phyloP scores from a whole-genome alignment of 345 rosid species.

The Nephelium lappaceum region DNA sequence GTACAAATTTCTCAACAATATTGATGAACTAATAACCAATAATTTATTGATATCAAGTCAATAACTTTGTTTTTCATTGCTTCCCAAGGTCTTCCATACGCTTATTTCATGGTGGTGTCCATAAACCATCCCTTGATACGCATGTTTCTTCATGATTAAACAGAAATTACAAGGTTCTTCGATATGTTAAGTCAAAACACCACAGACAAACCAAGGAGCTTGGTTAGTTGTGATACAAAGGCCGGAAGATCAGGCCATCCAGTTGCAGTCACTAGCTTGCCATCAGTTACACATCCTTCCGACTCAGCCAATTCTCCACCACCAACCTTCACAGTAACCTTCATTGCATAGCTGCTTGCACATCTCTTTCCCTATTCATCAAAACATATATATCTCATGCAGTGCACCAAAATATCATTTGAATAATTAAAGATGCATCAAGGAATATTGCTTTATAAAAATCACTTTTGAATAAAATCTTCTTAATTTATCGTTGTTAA shows the following conservation, averaged over 20 bases:
- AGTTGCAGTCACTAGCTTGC: constrained; percentile 50
- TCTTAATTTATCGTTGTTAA: no score
- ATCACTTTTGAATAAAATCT: no score
- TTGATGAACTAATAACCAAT: no score
- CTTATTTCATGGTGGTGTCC: no score
- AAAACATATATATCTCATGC: not conserved
- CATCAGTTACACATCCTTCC: constrained; percentile 42
- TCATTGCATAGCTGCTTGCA: constrained; percentile 44
- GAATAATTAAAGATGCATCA: no score
- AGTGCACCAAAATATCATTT: no score
- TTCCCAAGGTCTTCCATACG: not conserved
- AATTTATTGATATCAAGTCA: no score
- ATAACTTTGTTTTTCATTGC: not conserved
- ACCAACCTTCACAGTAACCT: constrained; percentile 45
- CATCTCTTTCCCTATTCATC: constrained; percentile 46
- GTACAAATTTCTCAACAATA: no score
- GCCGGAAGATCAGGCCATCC: constrained; percentile 44
- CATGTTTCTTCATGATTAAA: not conserved
- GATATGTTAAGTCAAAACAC: constrained; percentile 27
- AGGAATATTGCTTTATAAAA: no score
- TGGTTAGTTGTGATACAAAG: constrained; percentile 37
- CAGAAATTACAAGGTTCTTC: not conserved
- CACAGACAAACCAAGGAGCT: constrained; percentile 38
- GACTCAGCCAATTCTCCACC: constrained; percentile 45
- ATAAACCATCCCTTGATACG: not conserved